Conservation (phyloP, 345 rosid genomes). For the Eucalyptus guilfoylei region DNA sequence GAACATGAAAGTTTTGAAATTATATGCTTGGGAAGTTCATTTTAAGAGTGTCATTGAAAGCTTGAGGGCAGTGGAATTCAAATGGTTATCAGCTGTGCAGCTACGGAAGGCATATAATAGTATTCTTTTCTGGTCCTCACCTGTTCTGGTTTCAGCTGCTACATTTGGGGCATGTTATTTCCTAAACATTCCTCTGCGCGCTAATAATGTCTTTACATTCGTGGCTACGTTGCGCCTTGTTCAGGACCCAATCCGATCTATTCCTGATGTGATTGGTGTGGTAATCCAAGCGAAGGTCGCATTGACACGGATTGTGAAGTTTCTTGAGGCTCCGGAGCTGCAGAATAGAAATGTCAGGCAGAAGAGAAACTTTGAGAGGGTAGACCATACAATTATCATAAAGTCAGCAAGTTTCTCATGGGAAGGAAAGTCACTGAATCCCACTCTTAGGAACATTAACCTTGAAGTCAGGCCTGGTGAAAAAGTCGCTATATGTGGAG, state of each 20-base stretch:
- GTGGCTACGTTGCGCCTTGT: slow-evolving; percentile 86
- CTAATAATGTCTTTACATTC: slow-evolving; percentile 87
- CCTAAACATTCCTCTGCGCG: slow-evolving; percentile 62
- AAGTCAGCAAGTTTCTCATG: slow-evolving; percentile 70
- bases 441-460: slow-evolving; percentile 50
- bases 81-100: slow-evolving; percentile 78
- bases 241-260: slow-evolving; percentile 70
- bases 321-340: slow-evolving; percentile 90
- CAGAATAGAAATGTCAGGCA: slow-evolving; percentile 30
- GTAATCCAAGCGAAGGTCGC: slow-evolving; percentile 89
- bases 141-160: slow-evolving; percentile 80
- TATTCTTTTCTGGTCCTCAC: slow-evolving; percentile 83
- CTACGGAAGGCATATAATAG: slow-evolving; percentile 52
- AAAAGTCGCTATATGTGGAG: slow-evolving; percentile 90
- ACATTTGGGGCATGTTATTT: slow-evolving; percentile 83
- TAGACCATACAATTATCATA: slow-evolving; percentile 21
- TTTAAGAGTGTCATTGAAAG: slow-evolving; percentile 72
- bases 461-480: slow-evolving; percentile 49
- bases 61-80: slow-evolving; percentile 46
- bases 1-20: slow-evolving; percentile 88
- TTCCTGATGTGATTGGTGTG: slow-evolving; percentile 86
- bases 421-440: slow-evolving; percentile 49
- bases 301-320: slow-evolving; percentile 56
- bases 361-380: slow-evolving; percentile 9
- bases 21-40: slow-evolving; percentile 90